Evolutionary conservation across 805 yeast species (phyloP).

Genomic region (Deakozyma indianensis): DNA sequence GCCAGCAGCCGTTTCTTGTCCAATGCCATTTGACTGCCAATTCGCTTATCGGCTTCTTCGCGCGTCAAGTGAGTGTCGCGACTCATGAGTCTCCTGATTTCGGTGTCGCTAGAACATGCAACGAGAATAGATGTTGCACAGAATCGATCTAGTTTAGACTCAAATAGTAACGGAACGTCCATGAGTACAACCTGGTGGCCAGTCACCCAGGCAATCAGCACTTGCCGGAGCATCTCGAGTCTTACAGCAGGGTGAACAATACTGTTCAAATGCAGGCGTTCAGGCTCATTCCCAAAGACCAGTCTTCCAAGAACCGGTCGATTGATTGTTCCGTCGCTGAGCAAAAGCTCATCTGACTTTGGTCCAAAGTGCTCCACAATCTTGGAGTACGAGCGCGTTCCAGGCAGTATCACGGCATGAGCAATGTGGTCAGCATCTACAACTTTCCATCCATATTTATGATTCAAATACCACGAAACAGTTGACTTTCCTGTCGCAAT

Average conservation of each 20-base stretch:
- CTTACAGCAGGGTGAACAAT: slow-evolving; percentile 85
- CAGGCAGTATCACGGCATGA: slow-evolving; percentile 71
- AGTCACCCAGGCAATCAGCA: slow-evolving; percentile 40
- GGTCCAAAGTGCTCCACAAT: slow-evolving; percentile 48
- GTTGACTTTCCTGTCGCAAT: slow-evolving; percentile 96
- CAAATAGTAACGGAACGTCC: slow-evolving; percentile 87
- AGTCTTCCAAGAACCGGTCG: slow-evolving; percentile 62
- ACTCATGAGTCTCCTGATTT: slow-evolving; percentile 43
- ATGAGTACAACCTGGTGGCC: slow-evolving; percentile 51
- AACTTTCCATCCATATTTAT: slow-evolving; percentile 39
- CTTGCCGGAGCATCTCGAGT: slow-evolving; percentile 43
- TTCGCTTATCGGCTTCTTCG: slow-evolving; percentile 60
- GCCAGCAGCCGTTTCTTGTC: slow-evolving; percentile 42
- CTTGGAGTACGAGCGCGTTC: slow-evolving; percentile 49
- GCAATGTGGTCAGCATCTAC: slow-evolving; percentile 91
- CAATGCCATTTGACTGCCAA: slow-evolving; percentile 61
- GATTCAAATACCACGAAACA: slow-evolving; percentile 46
- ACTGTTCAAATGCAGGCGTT: slow-evolving; percentile 45
- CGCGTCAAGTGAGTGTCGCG: slow-evolving; percentile 55
- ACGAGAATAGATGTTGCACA: slow-evolving; percentile 67
- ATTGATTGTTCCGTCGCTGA: slow-evolving; percentile 39
- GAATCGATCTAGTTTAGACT: slow-evolving; percentile 49
- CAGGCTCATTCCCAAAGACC: slow-evolving; percentile 57
- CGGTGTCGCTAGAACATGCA: slow-evolving; percentile 41
- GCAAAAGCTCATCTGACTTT: slow-evolving; percentile 33